Evolutionary conservation across 768 basidiomycete genomes (phyloP).

Genomic region (Kondoa subrosea): DNA sequence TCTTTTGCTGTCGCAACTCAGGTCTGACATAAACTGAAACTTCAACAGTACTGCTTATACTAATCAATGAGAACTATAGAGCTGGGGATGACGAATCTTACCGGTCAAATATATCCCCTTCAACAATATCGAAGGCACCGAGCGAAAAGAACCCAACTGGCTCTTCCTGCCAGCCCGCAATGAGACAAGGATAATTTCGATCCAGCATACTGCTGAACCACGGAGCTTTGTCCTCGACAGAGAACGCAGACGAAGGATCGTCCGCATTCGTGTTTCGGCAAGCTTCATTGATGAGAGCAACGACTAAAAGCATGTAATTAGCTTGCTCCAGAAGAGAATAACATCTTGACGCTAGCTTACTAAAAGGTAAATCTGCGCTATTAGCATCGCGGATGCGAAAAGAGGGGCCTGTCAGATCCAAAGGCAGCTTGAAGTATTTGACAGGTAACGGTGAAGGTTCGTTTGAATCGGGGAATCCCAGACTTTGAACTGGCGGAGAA

Average conservation of each 20-base stretch:
- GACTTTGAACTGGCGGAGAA: neutral
- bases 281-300: neutral
- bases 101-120: neutral
- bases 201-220: neutral
- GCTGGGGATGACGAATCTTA: too few species aligned
- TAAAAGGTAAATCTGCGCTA: neutral
- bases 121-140: too few species aligned
- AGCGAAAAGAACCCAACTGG: neutral
- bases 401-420: neutral
- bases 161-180: neutral
- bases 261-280: neutral
- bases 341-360: neutral
- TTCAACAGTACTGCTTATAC: neutral
- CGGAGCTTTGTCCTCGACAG: neutral
- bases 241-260: neutral
- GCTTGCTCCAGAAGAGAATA: neutral
- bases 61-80: neutral
- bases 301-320: neutral
- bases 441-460: neutral
- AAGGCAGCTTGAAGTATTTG: neutral
- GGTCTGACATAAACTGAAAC: neutral
- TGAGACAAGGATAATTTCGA: neutral
- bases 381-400: neutral
- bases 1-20: neutral
- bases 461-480: neutral